phyloP scores from a whole-genome alignment of 805 yeast genomes.

The Teunomyces atbi region DNA sequence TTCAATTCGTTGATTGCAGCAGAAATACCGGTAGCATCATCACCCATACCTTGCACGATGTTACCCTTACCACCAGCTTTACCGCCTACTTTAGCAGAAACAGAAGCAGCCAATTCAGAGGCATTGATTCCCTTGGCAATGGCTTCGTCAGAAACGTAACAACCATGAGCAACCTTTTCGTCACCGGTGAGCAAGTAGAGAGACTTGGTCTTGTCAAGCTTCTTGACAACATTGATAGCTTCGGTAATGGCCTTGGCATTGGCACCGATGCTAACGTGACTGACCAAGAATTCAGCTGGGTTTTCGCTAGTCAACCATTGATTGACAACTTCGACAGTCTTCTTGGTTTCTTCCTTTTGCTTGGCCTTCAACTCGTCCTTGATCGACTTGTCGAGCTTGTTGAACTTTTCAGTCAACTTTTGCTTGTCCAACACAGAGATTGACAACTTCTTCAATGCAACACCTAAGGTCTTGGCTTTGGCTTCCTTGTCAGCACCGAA shows the following conservation, averaged over 20 bases:
- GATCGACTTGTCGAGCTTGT: constrained; percentile 76
- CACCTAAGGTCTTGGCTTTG: constrained; percentile 79
- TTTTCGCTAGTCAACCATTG: constrained; percentile 55
- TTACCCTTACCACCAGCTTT: constrained; percentile 98
- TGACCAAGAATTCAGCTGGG: constrained; percentile 58
- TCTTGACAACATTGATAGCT: constrained; percentile 80
- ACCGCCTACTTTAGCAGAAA: constrained; percentile 81
- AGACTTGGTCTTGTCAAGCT: constrained; percentile 69
- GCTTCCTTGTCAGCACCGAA: constrained; percentile 80
- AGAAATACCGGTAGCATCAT: constrained; percentile 63
- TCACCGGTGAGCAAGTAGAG: constrained; percentile 77
- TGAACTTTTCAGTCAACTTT: constrained; percentile 69
- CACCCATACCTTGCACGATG: constrained; percentile 96
- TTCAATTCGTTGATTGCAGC: constrained; percentile 74
- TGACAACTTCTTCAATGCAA: constrained; percentile 74
- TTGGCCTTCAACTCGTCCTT: constrained; percentile 84
- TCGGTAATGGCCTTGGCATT: constrained; percentile 95
- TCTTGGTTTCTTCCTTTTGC: constrained; percentile 85
- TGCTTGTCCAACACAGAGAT: constrained; percentile 82
- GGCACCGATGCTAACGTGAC: constrained; percentile 66
- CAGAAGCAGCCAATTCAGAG: constrained; percentile 69
- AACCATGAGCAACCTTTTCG: constrained; percentile 91
- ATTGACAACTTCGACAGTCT: constrained; percentile 74
- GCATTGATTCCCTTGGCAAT: constrained; percentile 71
- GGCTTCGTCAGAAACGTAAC: constrained; percentile 75